Conservation (phyloP, 2,329 filamentous ascomycete species). For the Pochonia chlamydosporia region DNA sequence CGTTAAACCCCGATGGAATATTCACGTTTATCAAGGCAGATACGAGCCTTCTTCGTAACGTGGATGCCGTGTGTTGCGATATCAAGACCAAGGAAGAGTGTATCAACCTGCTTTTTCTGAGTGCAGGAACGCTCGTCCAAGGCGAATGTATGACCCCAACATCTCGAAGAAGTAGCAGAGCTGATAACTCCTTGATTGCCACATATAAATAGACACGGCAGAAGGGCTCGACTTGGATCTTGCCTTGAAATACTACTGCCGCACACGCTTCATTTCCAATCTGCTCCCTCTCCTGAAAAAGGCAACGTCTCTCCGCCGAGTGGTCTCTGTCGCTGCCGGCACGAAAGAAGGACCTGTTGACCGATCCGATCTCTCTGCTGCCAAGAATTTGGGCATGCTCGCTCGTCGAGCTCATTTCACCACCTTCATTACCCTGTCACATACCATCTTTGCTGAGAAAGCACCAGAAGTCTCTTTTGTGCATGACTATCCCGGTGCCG, state of each 20-base stretch:
- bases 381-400: slow-evolving; percentile 14
- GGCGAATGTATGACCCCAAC: no score
- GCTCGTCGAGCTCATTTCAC: slow-evolving; percentile 25
- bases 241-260: slow-evolving; percentile 49
- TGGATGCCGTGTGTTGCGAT: slow-evolving; percentile 37
- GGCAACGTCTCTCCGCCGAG: slow-evolving; percentile 29
- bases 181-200: no score
- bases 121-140: slow-evolving; percentile 24
- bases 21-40: slow-evolving; percentile 40
- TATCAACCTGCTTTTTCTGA: slow-evolving; percentile 39
- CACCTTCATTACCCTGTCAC: slow-evolving; percentile 38
- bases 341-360: slow-evolving; percentile 40
- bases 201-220: slow-evolving; percentile 33
- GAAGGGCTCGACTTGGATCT: slow-evolving; percentile 48
- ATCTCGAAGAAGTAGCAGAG: no score
- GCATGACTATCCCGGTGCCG: slow-evolving; percentile 19
- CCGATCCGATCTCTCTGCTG: slow-evolving; percentile 29
- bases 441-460: slow-evolving; percentile 38
- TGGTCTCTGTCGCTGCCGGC: slow-evolving; percentile 42
- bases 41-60: slow-evolving; percentile 38
- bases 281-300: slow-evolving; percentile 46
- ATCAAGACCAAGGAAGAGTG: slow-evolving; percentile 33
- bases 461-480: slow-evolving; percentile 30
- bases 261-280: slow-evolving; percentile 48
- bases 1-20: slow-evolving; percentile 17